Conservation (phyloP, 768 basidiomycete species). For the Mycena venus region DNA sequence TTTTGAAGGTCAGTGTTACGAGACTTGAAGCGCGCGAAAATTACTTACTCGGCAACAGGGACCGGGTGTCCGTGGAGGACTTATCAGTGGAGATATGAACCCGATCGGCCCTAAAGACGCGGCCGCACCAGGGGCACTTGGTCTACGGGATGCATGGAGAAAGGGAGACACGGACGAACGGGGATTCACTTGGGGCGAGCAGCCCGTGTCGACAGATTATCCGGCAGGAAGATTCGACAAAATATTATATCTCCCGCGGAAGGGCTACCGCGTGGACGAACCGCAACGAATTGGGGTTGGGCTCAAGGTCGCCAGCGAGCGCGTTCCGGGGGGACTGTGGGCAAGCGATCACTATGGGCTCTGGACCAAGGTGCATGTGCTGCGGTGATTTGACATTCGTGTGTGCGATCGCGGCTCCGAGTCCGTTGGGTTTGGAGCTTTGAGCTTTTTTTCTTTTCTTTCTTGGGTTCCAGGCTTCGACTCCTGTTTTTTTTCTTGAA, state of each 20-base stretch:
- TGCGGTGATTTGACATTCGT: slow-evolving; percentile 24
- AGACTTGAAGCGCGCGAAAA: background rate
- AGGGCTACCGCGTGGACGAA: slow-evolving; percentile 64
- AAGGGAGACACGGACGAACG: slow-evolving; percentile 56
- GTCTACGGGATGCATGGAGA: slow-evolving; percentile 73
- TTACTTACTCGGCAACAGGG: slow-evolving; percentile 7
- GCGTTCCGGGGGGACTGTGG: slow-evolving; percentile 53
- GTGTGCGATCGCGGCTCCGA: background rate
- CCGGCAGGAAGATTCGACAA: slow-evolving; percentile 76
- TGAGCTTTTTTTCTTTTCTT: background rate
- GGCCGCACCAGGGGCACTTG: slow-evolving; percentile 55
- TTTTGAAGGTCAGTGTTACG: slow-evolving; percentile 56
- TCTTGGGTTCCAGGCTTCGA: background rate
- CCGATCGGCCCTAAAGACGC: slow-evolving; percentile 64
- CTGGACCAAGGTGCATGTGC: slow-evolving; percentile 52
- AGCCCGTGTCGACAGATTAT: slow-evolving; percentile 57
- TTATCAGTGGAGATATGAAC: slow-evolving; percentile 84
- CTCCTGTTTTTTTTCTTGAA: background rate
- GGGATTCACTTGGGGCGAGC: slow-evolving; percentile 80
- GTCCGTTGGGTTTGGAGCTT: too few relatives aligned
- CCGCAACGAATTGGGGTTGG: slow-evolving; percentile 71
- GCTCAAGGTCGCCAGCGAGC: slow-evolving; percentile 53
- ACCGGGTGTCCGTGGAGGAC: slow-evolving; percentile 63
- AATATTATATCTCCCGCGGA: slow-evolving; percentile 67
- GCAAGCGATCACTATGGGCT: slow-evolving; percentile 81